Conservation (phyloP, 768 basidiomycete species). For the Tylopilus vinaceipallidus region DNA sequence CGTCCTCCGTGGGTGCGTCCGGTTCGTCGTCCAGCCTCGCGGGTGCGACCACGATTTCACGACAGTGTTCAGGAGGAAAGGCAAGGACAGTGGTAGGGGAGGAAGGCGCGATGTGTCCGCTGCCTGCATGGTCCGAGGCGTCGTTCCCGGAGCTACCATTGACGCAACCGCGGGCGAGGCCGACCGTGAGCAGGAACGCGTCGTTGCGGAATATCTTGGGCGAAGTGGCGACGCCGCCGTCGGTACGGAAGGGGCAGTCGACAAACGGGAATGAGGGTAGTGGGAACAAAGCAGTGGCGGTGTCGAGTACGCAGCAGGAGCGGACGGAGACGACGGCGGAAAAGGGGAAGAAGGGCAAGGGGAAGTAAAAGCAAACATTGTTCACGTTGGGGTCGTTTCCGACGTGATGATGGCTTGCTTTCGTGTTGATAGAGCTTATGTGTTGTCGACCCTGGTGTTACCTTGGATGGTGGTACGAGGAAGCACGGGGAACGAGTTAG, state of each 20-base stretch:
- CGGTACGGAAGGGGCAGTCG: slow-evolving; percentile 38
- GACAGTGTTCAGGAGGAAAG: slow-evolving; percentile 11
- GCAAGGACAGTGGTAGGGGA: not conserved
- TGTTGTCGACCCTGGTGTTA: too few species aligned
- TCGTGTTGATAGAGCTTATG: too few species aligned
- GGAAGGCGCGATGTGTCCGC: slow-evolving; percentile 12
- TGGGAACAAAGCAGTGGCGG: not conserved
- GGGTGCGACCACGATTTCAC: too few species aligned
- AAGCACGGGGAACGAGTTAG: too few species aligned
- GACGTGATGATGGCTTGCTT: too few species aligned
- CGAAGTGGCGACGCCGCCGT: slow-evolving; percentile 22
- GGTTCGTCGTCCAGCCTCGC: not conserved
- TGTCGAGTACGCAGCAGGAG: not conserved
- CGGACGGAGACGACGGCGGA: slow-evolving; percentile 15
- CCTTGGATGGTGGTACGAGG: too few species aligned
- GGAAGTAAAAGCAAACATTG: slow-evolving; percentile 81
- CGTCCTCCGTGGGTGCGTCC: slow-evolving; percentile 55
- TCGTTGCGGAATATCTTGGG: slow-evolving; percentile 63
- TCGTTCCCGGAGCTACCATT: slow-evolving; percentile 73
- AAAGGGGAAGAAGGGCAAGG: slow-evolving; percentile 75
- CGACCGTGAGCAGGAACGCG: slow-evolving; percentile 57
- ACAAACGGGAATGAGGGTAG: slow-evolving; percentile 8
- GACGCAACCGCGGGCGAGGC: slow-evolving; percentile 39
- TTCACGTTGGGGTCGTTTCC: slow-evolving; percentile 63
- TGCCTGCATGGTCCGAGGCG: slow-evolving; percentile 47